Evolutionary conservation across 2,329 filamentous ascomycete genomes (phyloP).

Genomic region (Aspergillus glaucus): DNA sequence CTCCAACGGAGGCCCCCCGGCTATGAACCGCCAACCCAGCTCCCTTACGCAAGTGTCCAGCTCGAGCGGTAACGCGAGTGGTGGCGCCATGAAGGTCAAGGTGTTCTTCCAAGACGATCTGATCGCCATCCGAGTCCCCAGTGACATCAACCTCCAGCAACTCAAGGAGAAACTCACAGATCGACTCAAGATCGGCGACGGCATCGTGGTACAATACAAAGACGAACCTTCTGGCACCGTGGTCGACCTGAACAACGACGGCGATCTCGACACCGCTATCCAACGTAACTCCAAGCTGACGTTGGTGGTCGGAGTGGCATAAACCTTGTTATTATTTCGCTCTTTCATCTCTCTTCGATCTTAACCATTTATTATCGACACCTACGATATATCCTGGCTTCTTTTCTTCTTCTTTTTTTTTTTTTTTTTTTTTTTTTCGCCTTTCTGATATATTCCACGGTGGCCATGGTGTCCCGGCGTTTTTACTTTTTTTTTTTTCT

Average conservation of each 20-base stretch:
- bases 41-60: constrained; percentile 46
- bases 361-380: background rate
- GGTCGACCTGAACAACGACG: constrained; percentile 68
- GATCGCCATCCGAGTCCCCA: constrained; percentile 82
- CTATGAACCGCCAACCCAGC: constrained; percentile 45
- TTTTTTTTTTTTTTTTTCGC: constrained; percentile 2
- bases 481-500: constrained; percentile 5
- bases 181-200: constrained; percentile 70
- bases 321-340: constrained; percentile 7
- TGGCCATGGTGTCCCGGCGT: constrained; percentile 21
- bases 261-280: constrained; percentile 74
- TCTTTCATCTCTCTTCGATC: constrained; percentile 6
- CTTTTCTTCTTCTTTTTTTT: constrained; percentile 1
- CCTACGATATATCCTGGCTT: constrained; percentile 8
- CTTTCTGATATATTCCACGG: constrained; percentile 8
- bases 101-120: constrained; percentile 88
- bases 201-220: constrained; percentile 74
- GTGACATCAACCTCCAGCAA: constrained; percentile 69
- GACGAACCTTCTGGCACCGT: constrained; percentile 74
- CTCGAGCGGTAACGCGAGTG: constrained; percentile 21
- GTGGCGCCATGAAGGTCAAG: constrained; percentile 77
- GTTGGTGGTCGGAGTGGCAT: constrained; percentile 54
- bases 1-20: constrained; percentile 33
- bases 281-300: constrained; percentile 82
- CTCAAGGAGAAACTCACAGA: constrained; percentile 80